A percentile compares a stretch with the other conserved stretches of the same genome.
Conservation (phyloP, 306 rosid species). For the Morella rubra region DNA sequence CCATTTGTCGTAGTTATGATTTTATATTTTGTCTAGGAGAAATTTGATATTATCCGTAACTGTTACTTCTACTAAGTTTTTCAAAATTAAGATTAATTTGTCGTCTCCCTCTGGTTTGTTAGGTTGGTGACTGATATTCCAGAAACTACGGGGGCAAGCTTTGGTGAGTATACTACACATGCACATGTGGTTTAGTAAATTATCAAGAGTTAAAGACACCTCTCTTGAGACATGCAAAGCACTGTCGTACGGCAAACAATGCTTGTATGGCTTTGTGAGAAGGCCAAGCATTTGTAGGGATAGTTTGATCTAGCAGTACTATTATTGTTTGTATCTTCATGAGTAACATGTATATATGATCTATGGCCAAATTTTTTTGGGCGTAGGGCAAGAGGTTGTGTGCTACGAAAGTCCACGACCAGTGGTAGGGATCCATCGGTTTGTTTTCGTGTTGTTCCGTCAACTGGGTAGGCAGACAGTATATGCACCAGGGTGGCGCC, state of each 20-base stretch:
- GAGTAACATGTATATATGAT: neutral
- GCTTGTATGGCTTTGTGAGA: too few species aligned
- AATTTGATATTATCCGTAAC: too few species aligned
- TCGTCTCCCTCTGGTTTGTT: neutral
- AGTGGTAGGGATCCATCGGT: constrained; percentile 66
- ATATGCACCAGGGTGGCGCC: constrained; percentile 90
- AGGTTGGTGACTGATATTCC: constrained; percentile 97
- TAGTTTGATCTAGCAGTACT: too few species aligned
- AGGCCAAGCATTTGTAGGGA: too few species aligned
- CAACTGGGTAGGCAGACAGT: constrained; percentile 78
- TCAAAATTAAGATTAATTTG: neutral
- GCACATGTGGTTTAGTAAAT: neutral
- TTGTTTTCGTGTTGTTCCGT: constrained; percentile 54
- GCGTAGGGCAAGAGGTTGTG: constrained; percentile 57
- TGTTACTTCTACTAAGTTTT: too few species aligned
- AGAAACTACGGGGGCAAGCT: constrained; percentile 69
- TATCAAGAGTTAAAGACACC: too few species aligned
- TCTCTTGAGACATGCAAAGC: too few species aligned
- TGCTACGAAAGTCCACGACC: constrained; percentile 80
- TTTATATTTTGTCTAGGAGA: too few species aligned
- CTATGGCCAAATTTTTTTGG: neutral
- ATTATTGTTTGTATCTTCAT: neutral
- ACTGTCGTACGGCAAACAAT: too few species aligned
- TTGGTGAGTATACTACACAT: constrained; percentile 43
- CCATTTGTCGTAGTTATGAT: too few species aligned